Evolutionary conservation across 108 stramenopile genomes (phyloP), one percentile per base, ranked within the genome.

Genomic region (Stephanodiscus triporus): DNA sequence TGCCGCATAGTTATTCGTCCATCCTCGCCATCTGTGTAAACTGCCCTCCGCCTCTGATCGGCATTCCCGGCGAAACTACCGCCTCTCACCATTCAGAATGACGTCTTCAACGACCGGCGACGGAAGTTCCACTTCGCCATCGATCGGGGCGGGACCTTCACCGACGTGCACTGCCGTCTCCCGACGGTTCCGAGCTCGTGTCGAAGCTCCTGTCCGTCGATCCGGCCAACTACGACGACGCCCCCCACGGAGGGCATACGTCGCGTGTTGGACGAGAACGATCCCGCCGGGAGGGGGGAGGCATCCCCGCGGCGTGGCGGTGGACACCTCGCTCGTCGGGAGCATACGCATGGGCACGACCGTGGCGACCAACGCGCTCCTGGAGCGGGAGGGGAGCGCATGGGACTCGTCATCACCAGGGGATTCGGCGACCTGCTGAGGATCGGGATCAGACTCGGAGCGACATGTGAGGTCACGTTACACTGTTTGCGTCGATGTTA

Each of bases 91-190:
- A 1, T 53, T 3, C 19, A 53, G 23, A 27, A 57, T 32, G 14
- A 57, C n/a, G n/a, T n/a, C n/a, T n/a, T n/a, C n/a, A n/a, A n/a
- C n/a, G n/a, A n/a, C n/a, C 4, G 89, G 84, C 42, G 88, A 91
- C 66, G 89, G 85, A 94, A 92, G 68, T 96, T 92, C 53, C 90
- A 93, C 68, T 97, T 97, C 67, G 73, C 89, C 64, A 97, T 98
- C 57, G 98, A 99, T 70, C 92, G 98, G 16, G 98, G 98, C 26
- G 98, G 98, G 4, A 99, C 98, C 67, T 99, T 99, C 78, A 99
- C 98, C 23, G 98, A 99, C 81, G 76, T 98, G 38, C 89, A 89
- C 63, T 90, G 87, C 68, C 77, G 63, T 49, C 72, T 95, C 6
- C 92, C 59, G 58, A 86, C 40, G 88, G 91, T 6, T 47, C 50